Percentiles rank a stretch among this genome's conserved stretches.
phyloP scores from a whole-genome alignment of 768 basidiomycete genomes.

The Cantharellus cinnabarinus region DNA sequence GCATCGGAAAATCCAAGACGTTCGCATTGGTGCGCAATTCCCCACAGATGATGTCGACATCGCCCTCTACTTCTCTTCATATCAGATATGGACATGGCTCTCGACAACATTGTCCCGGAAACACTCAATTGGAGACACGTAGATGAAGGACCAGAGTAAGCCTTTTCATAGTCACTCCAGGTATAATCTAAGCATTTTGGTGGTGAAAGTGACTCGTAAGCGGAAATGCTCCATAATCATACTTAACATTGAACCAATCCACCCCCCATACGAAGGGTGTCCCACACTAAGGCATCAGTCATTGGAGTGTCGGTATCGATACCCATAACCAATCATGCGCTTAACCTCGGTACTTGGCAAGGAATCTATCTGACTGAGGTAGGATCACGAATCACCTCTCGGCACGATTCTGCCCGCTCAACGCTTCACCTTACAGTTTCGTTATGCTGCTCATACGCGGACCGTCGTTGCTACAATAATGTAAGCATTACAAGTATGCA shows the following conservation, averaged over 20 bases:
- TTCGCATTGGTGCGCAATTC: neutral
- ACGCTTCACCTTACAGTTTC: neutral
- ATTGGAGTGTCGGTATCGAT: constrained; percentile 66
- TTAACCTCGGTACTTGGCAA: constrained; percentile 89
- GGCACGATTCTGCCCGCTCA: neutral
- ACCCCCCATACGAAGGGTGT: constrained; percentile 32
- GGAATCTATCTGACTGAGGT: constrained; percentile 14
- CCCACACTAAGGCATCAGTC: constrained; percentile 77
- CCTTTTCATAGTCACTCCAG: constrained; percentile 6
- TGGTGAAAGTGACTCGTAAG: constrained; percentile 50
- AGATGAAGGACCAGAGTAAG: constrained; percentile 84
- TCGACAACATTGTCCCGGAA: constrained; percentile 79
- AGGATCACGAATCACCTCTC: neutral
- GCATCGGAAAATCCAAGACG: neutral
- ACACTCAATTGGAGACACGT: constrained; percentile 62
- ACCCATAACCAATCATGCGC: constrained; percentile 44
- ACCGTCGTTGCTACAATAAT: neutral
- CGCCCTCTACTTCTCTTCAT: neutral
- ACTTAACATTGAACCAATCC: neutral
- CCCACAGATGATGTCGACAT: neutral
- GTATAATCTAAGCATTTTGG: neutral
- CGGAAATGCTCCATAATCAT: neutral
- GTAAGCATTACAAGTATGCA: neutral
- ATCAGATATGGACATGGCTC: constrained; percentile 84
- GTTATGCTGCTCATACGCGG: neutral